Evolutionary conservation across 306 rosid genomes (phyloP), one percentile per base, ranked within the genome.

Genomic region (Acacia melanoxylon): DNA sequence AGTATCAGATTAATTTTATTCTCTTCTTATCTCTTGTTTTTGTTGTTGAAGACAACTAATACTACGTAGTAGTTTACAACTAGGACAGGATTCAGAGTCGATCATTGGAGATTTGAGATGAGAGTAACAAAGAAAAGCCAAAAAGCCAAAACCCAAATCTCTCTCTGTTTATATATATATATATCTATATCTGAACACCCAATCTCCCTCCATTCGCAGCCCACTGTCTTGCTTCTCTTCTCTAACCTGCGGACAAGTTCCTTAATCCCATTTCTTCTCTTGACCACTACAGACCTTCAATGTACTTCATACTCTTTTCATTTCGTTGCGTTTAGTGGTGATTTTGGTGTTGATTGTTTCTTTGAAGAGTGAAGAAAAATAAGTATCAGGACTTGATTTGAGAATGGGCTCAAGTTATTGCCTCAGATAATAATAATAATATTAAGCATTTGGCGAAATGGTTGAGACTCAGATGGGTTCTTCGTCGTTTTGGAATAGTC

Each of bases 401-500:
- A 29, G 41, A 13, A 63, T 63, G 69, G n/a, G n/a, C 9, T 29
- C 69, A 29, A 63, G 41, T 14, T 37, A 6, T 37, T 63, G n/a
- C n/a, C n/a, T 5, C 20, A 14, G 69, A 63, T 61, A 61, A 61
- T 7, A 24, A 59, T 27, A 13, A 29, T 6, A 52, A 19, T 13
- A 37, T 12, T 19, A 19, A 52, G 59, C 59, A 52, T 52, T 2
- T 31, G 5, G 69, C 1, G 11, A 63, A 63, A 29, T 63, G 69
- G 41, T 33, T 63, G 73, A 20, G 8, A 22, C 46, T 37, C 73
- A 68, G 31, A 49, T 72, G 61, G 72, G 82, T 85, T 90, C 87
- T 12, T 68, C 51, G 75, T 71, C 51, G 77, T 54, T 91, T 33
- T 87, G 87, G 84, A 80, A 87, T 71, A 80, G 80, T 67, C 97